A percentile compares a stretch with the other conserved stretches of the same genome.
Evolutionary conservation across 2,329 filamentous ascomycete species (phyloP).

Genomic region (Pseudogymnoascus sp.): DNA sequence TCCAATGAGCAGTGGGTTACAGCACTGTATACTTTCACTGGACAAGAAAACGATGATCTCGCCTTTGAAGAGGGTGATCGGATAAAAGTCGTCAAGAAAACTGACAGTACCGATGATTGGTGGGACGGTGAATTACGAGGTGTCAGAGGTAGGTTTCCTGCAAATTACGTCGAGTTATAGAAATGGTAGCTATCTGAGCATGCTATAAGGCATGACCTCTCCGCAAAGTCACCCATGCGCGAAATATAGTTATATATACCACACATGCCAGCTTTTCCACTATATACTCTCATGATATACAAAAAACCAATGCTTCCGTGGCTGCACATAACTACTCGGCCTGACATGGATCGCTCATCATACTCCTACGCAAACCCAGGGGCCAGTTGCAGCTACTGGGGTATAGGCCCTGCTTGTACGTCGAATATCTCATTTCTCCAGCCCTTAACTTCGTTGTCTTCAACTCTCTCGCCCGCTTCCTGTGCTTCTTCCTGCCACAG

Average conservation of each 20-base stretch:
- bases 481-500: slow-evolving; percentile 79
- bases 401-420: slow-evolving; percentile 24
- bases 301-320: neutral
- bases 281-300: neutral
- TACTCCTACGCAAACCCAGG: neutral
- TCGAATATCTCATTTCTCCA: slow-evolving; percentile 86
- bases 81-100: slow-evolving; percentile 72
- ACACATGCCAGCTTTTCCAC: neutral
- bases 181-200: neutral
- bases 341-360: neutral
- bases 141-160: slow-evolving; percentile 65
- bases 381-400: neutral
- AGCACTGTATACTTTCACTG: slow-evolving; percentile 68
- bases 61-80: slow-evolving; percentile 69
- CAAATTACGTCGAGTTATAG: slow-evolving; percentile 54
- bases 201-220: neutral
- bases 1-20: slow-evolving; percentile 51
- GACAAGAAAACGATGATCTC: slow-evolving; percentile 63
- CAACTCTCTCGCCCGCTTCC: slow-evolving; percentile 63
- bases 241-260: neutral
- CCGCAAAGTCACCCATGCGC: neutral
- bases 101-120: slow-evolving; percentile 75
- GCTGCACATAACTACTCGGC: neutral
- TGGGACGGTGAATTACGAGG: slow-evolving; percentile 75
- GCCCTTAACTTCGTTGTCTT: slow-evolving; percentile 50